Percentiles rank a stretch among this genome's conserved stretches.
Conservation (phyloP, 345 rosid genomes). For the Erodium maritimum region DNA sequence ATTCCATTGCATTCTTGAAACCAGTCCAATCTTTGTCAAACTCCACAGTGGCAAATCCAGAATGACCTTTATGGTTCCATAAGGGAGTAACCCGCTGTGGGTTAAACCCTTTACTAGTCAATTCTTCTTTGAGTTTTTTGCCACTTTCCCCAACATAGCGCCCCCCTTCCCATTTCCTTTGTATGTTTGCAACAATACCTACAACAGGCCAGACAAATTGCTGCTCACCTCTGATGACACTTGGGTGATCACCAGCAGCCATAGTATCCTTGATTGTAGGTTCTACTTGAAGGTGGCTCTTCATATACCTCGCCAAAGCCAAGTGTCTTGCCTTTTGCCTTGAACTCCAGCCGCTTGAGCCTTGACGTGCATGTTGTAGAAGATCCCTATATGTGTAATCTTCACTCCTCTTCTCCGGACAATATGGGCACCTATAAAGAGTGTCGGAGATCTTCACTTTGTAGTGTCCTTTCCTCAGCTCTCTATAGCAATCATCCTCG, state of each 20-base stretch:
- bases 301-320: slow-evolving; percentile 37
- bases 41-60: slow-evolving; percentile 56
- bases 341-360: slow-evolving; percentile 13
- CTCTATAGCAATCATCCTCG: slow-evolving; percentile 31
- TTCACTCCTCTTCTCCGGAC: slow-evolving; percentile 20
- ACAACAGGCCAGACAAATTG: slow-evolving; percentile 56
- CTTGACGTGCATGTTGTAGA: slow-evolving; percentile 30
- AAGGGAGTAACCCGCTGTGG: slow-evolving; percentile 49
- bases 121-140: slow-evolving; percentile 32
- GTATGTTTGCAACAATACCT: slow-evolving; percentile 61
- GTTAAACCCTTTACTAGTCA: slow-evolving; percentile 42
- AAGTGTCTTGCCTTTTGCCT: slow-evolving; percentile 35
- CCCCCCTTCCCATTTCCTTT: slow-evolving; percentile 25
- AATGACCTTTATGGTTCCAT: slow-evolving; percentile 43
- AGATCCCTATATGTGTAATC: slow-evolving; percentile 27
- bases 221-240: slow-evolving; percentile 2
- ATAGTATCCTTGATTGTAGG: not conserved
- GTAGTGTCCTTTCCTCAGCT: slow-evolving; percentile 24
- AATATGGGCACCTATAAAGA: slow-evolving; percentile 40
- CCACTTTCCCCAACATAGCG: slow-evolving; percentile 49
- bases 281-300: slow-evolving; percentile 14
- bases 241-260: too few relatives aligned
- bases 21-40: slow-evolving; percentile 53
- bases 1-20: slow-evolving; percentile 38
- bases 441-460: slow-evolving; percentile 23